Conservation (phyloP, 2,329 filamentous ascomycete species). For the Aspergillus neotritici region DNA sequence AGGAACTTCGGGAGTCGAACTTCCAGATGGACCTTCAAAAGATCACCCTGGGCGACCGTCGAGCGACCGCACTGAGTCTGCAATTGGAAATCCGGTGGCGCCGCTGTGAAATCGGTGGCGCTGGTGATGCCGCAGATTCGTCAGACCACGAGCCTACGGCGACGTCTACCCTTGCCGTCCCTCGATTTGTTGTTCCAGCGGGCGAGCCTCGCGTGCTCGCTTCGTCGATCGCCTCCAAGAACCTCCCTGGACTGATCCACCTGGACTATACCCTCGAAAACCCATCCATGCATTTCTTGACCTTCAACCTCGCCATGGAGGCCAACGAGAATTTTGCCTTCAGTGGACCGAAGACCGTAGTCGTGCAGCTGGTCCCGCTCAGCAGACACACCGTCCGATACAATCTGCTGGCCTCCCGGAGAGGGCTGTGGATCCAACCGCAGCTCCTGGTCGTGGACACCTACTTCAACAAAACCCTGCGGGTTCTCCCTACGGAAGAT, state of each 20-base stretch:
- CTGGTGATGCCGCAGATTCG: slow-evolving; percentile 13
- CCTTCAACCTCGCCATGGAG: slow-evolving; percentile 88
- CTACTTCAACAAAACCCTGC: slow-evolving; percentile 87
- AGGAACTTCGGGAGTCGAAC: slow-evolving; percentile 63
- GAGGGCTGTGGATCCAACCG: slow-evolving; percentile 64
- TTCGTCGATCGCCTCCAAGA: slow-evolving; percentile 35
- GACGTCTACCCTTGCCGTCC: slow-evolving; percentile 66
- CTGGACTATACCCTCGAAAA: slow-evolving; percentile 78
- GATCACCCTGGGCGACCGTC: slow-evolving; percentile 71
- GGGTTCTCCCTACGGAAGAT: slow-evolving; percentile 71
- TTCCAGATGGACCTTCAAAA: slow-evolving; percentile 75
- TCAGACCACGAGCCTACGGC: slow-evolving; percentile 42
- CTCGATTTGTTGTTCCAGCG: slow-evolving; percentile 72
- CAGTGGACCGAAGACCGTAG: slow-evolving; percentile 75
- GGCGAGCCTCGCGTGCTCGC: slow-evolving; percentile 79
- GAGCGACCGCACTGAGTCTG: slow-evolving; percentile 67
- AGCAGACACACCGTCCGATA: slow-evolving; percentile 71
- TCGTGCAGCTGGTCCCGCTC: slow-evolving; percentile 74
- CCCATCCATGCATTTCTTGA: slow-evolving; percentile 87
- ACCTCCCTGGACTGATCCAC: slow-evolving; percentile 36
- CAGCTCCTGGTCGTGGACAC: slow-evolving; percentile 74
- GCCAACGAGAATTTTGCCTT: slow-evolving; percentile 90
- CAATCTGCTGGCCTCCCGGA: slow-evolving; percentile 61
- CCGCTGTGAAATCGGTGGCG: slow-evolving; percentile 42
- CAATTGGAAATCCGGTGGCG: slow-evolving; percentile 73